A percentile compares a stretch with the other conserved stretches of the same genome.
Evolutionary conservation across 1,284 basidiomycete genomes (phyloP).

Genomic region (Cryptococcus jaspeensis): DNA sequence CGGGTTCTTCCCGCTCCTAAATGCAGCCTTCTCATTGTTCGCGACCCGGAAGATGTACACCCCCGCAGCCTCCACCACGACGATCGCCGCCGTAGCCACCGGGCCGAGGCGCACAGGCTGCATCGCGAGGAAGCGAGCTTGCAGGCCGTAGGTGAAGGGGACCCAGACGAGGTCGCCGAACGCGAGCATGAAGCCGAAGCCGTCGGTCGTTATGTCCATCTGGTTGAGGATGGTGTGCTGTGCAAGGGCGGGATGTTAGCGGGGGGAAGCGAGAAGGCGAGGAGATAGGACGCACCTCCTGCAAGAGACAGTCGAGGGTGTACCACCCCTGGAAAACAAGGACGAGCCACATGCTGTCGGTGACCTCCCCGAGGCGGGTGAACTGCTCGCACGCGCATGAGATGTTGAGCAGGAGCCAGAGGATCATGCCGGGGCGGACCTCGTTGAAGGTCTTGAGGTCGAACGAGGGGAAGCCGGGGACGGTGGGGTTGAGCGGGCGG

Average conservation of each 20-base stretch:
- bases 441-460: slow-evolving; percentile 99
- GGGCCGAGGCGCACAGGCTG: slow-evolving; percentile 75
- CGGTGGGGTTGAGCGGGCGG: slow-evolving; percentile 85
- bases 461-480: slow-evolving; percentile 58
- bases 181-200: slow-evolving; percentile 97
- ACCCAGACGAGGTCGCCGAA: slow-evolving; percentile 94
- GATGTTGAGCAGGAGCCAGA: slow-evolving; percentile 90
- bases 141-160: slow-evolving; percentile 90
- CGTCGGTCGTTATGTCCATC: slow-evolving; percentile 98
- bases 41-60: slow-evolving; percentile 88
- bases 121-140: slow-evolving; percentile 92
- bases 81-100: slow-evolving; percentile 61
- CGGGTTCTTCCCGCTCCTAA: slow-evolving; percentile 88
- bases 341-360: slow-evolving; percentile 91
- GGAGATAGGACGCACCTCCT: slow-evolving; percentile 63
- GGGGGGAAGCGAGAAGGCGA: neutral
- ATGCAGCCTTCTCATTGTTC: slow-evolving; percentile 95
- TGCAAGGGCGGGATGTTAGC: neutral
- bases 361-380: slow-evolving; percentile 66
- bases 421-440: slow-evolving; percentile 89
- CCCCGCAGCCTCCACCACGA: slow-evolving; percentile 70
- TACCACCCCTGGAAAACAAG: slow-evolving; percentile 85
- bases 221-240: slow-evolving; percentile 78
- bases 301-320: slow-evolving; percentile 79
- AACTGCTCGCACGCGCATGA: slow-evolving; percentile 91